These are phyloP conservation scores for Euphorbia lathyris DNA, from an alignment of 345 rosid genomes.

Conservation along the genomic window DNA sequence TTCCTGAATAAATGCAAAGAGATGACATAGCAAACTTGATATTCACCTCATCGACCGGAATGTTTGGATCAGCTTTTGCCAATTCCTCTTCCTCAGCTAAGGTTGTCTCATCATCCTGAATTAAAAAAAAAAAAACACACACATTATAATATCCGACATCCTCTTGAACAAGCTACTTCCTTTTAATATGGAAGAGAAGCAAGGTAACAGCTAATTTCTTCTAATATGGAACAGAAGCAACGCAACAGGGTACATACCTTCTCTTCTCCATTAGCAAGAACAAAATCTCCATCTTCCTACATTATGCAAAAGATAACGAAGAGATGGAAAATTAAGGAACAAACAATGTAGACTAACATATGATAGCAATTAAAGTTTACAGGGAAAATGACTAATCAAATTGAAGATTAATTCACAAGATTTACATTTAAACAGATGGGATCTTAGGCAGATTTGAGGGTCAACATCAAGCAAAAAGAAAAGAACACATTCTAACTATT, in stretches of 20 bases:
- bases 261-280: constrained; percentile 67
- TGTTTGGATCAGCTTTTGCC: constrained; percentile 64
- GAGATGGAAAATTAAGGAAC: neutral
- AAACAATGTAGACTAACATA: neutral
- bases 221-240: constrained; percentile 8
- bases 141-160: constrained; percentile 8
- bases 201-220: too few species aligned
- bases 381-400: neutral
- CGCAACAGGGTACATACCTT: constrained; percentile 49
- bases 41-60: constrained; percentile 71
- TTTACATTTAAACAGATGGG: neutral
- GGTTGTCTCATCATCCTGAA: constrained; percentile 93
- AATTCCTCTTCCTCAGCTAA: constrained; percentile 82
- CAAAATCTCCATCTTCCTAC: constrained; percentile 94
- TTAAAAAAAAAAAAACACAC: neutral
- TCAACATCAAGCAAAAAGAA: neutral
- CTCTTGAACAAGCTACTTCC: neutral
- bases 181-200: neutral
- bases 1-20: constrained; percentile 15
- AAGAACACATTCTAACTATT: neutral
- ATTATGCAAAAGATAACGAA: constrained; percentile 26
- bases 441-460: too few species aligned
- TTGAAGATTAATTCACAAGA: neutral
- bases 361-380: neutral
- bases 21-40: constrained; percentile 17